These are phyloP conservation scores for Quercus cerris DNA, from an alignment of 306 rosid genomes.

Conservation along the genomic window DNA sequence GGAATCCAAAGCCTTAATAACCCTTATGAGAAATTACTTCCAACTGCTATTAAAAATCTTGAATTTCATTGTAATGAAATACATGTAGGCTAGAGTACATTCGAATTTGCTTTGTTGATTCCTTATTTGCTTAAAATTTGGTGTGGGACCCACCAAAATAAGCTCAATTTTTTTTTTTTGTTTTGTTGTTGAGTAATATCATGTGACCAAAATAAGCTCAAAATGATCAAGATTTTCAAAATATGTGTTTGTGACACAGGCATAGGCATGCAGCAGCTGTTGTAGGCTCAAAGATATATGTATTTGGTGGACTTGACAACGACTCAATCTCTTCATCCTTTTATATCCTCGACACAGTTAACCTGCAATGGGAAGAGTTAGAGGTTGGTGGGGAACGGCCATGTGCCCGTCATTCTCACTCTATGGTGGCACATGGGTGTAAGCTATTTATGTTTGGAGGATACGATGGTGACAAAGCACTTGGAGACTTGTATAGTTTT, in stretches of 20 bases:
- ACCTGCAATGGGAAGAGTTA: conserved; percentile 62
- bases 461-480: conserved; percentile 70
- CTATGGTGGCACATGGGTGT: conserved; percentile 78
- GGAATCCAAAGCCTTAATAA: too few species aligned
- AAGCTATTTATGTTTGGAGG: conserved; percentile 77
- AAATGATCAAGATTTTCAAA: not conserved
- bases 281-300: conserved; percentile 65
- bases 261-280: conserved; percentile 92
- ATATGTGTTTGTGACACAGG: conserved; percentile 43
- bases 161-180: not conserved
- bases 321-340: conserved; percentile 66
- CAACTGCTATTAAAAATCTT: too few species aligned
- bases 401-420: conserved; percentile 83
- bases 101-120: too few species aligned
- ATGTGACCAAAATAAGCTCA: not conserved
- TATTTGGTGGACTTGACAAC: conserved; percentile 86
- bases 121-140: too few species aligned
- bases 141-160: too few species aligned
- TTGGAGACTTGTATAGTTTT: conserved; percentile 80
- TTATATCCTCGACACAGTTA: conserved; percentile 56
- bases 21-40: too few species aligned
- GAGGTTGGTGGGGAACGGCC: conserved; percentile 62
- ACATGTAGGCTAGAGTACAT: too few species aligned
- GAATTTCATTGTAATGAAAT: too few species aligned
- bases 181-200: conserved; percentile 9